These are phyloP conservation scores for Phytophthora rubi DNA, from an alignment of 352 stramenopile genomes.

Conservation along the genomic window DNA sequence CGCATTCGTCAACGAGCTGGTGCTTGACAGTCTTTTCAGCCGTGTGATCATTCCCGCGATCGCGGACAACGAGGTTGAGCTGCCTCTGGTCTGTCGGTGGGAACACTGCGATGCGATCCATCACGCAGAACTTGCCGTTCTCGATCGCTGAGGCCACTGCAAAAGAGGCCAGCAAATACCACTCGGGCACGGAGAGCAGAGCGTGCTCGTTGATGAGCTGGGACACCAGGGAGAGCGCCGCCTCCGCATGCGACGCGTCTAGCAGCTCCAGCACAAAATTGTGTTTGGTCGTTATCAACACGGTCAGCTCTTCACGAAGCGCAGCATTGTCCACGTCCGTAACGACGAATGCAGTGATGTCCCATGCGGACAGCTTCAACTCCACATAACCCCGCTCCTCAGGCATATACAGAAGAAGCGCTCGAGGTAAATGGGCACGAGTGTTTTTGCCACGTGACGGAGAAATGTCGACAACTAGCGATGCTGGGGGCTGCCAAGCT, in stretches of 20 bases:
- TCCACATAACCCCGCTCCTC: constrained; percentile 13
- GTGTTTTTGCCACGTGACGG: constrained; percentile 28
- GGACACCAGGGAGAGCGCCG: constrained; percentile 47
- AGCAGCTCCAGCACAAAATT: constrained; percentile 53
- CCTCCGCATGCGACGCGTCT: constrained; percentile 34
- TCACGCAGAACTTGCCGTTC: constrained; percentile 38
- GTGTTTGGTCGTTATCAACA: constrained; percentile 45
- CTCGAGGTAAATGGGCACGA: constrained; percentile 28
- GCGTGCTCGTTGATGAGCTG: constrained; percentile 61
- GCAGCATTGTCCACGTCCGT: constrained; percentile 1
- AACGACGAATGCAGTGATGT: constrained; percentile 22
- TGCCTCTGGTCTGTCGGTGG: constrained; percentile 1
- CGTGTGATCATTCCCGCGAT: neutral
- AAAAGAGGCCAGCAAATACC: constrained; percentile 50
- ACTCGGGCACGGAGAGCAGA: constrained; percentile 53
- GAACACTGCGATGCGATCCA: constrained; percentile 28
- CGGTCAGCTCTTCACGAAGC: constrained; percentile 29
- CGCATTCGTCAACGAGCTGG: constrained; percentile 29
- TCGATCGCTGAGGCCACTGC: constrained; percentile 36
- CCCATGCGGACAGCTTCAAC: constrained; percentile 20
- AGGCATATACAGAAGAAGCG: constrained; percentile 27
- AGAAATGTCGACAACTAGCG: constrained; percentile 23
- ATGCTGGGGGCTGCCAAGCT: constrained; percentile 15
- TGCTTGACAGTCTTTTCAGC: constrained; percentile 15
- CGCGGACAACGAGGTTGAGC: constrained; percentile 1